Base-by-base conservation (phyloP, 2,329 filamentous ascomycete species). In the Dactylellina leptospora region DNA sequence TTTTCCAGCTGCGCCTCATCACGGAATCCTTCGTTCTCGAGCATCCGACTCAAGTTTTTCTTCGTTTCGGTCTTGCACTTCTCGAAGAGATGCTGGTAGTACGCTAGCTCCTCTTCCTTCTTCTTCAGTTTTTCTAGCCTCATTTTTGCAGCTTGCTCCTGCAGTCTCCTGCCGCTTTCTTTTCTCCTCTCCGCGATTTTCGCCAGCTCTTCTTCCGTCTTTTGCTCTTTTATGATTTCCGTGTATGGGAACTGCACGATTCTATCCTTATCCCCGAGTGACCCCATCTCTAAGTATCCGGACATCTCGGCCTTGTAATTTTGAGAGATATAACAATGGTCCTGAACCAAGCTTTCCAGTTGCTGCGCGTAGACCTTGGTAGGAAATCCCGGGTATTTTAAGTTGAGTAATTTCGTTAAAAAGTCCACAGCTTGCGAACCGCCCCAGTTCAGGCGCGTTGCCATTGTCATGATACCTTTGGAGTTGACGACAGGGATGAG, bases 111-210 rank as follows among this genome's bases (percentile, higher is more conserved):
- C 78, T 96, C 88, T 81, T 99, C 95, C 80, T 99, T 99, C 78
- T 91, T 90, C 79, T 97, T 91, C 48, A 99, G 83, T 77, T 96
- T 96, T 75, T 99, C 95, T 0, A 99, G 82, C 5, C 95, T 89
- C 92, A 97, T 96, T 80, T 96, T 97, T 8, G 93, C 93, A 0
- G 95, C 95, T 80, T 99, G 95, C 77, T 97, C 92, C 79, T 99
- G 95, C 23, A 99, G 79, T 47, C 96, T 85, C 74, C 95, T 85
- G 0, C 95, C 95, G 76, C 92, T 95, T 80, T 99, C 95, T 79
- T 96, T 96, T 78, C 96, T 92, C 79, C 93, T 90, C 82, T 99
- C 95, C 9, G 93, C 92, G 74, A 96, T 91, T 40, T 88, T 85
- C 1, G 91, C 92, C 13, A 99, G 85, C 79, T 99, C 95, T 79